These are phyloP conservation scores for Arctium lappa DNA, from an alignment of 129 eudicot genomes.

Conservation along the genomic window DNA sequence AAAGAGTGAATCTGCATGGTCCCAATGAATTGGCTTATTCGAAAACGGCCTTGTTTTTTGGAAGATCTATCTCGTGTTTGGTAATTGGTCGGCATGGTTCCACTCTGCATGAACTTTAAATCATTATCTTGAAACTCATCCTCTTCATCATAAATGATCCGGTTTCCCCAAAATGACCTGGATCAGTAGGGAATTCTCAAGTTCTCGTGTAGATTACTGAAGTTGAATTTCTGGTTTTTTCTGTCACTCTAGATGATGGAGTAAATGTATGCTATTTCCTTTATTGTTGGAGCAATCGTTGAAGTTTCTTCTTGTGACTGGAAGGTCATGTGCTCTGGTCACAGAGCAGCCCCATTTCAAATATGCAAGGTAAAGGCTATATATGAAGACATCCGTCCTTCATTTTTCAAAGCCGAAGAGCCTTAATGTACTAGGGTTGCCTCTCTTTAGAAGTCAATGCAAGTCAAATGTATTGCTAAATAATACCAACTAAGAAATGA, in stretches of 20 bases:
- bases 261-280: not conserved
- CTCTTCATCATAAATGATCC: too few relatives aligned
- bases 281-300: not conserved
- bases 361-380: not conserved
- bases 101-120: too few relatives aligned
- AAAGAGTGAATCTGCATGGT: not conserved
- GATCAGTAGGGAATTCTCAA: not conserved
- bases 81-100: too few relatives aligned
- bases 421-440: not conserved
- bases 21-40: conserved; percentile 6
- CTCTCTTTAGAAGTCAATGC: not conserved
- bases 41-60: not conserved
- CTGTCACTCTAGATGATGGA: not conserved
- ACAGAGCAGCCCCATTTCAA: not conserved
- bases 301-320: too few relatives aligned
- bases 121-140: too few relatives aligned
- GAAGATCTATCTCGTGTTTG: not conserved
- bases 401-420: not conserved
- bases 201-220: not conserved
- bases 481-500: too few relatives aligned
- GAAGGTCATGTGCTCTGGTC: too few relatives aligned
- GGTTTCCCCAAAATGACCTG: too few relatives aligned
- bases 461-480: not conserved
- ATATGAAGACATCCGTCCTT: not conserved
- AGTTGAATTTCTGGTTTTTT: not conserved